These are phyloP conservation scores for Penicillium sp. DNA, from an alignment of 2,329 filamentous ascomycete species.

Conservation along the genomic window DNA sequence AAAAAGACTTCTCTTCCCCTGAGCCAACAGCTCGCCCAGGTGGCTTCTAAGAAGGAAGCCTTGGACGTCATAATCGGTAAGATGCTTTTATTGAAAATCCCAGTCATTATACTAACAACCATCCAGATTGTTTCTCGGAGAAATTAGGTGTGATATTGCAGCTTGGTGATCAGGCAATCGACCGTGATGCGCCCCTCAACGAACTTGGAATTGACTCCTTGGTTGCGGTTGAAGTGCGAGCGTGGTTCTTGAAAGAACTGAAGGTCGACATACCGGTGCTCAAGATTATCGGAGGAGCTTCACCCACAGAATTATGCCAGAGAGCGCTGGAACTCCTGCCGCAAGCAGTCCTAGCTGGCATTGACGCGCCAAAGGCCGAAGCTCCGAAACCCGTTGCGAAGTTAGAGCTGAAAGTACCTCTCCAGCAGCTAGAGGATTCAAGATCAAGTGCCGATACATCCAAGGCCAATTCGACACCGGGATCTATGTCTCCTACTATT, in stretches of 20 bases:
- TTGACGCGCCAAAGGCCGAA: too few relatives aligned
- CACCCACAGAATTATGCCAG: too few relatives aligned
- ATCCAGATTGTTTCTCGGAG: neutral
- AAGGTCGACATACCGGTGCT: constrained; percentile 45
- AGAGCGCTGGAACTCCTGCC: too few relatives aligned
- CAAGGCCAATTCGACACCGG: neutral
- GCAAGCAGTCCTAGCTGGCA: too few relatives aligned
- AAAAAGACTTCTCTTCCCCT: neutral
- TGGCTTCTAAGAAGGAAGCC: neutral
- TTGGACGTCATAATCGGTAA: neutral
- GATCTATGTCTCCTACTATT: constrained; percentile 17
- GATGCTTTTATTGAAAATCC: too few relatives aligned
- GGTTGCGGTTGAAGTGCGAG: constrained; percentile 2
- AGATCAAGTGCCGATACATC: constrained; percentile 26
- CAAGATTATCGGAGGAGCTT: constrained; percentile 38
- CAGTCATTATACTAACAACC: too few relatives aligned
- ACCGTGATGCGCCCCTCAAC: constrained; percentile 45
- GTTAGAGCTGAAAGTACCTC: too few relatives aligned
- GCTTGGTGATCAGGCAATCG: constrained; percentile 40
- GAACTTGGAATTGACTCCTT: constrained; percentile 22
- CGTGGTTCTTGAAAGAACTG: constrained; percentile 47
- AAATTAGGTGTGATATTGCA: constrained; percentile 39
- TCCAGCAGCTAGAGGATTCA: constrained; percentile 14
- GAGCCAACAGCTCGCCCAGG: constrained; percentile 7
- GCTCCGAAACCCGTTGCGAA: too few relatives aligned